Conservation (phyloP, 2,329 filamentous ascomycete species). For the Raffaelea deltoideospora region DNA sequence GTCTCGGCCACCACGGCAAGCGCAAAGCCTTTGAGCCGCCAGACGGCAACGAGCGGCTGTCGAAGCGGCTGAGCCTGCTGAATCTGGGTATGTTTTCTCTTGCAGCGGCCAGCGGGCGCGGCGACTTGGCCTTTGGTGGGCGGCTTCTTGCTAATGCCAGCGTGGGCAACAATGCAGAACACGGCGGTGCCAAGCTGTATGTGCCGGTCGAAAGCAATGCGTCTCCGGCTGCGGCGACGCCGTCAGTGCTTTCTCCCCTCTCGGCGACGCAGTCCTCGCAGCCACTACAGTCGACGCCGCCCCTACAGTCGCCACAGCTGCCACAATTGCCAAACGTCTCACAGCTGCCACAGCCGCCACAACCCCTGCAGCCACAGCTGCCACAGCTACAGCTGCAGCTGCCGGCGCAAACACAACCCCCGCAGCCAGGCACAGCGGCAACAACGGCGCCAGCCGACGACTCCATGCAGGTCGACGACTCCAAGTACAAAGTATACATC, state of each 20-base stretch:
- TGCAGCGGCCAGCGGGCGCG: no score
- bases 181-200: slow-evolving; percentile 48
- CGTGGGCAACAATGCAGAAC: slow-evolving; percentile 36
- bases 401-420: not conserved
- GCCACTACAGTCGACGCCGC: not conserved
- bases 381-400: no score
- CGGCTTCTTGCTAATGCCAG: slow-evolving; percentile 1
- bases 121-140: no score
- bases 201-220: slow-evolving; percentile 43
- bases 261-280: not conserved
- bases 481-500: slow-evolving; percentile 78
- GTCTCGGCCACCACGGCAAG: slow-evolving; percentile 26
- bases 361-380: not conserved
- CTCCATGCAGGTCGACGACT: slow-evolving; percentile 73
- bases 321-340: no score
- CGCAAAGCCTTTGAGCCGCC: slow-evolving; percentile 40
- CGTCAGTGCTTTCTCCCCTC: not conserved
- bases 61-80: slow-evolving; percentile 69
- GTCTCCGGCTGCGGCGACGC: slow-evolving; percentile 3
- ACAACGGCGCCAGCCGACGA: slow-evolving; percentile 25
- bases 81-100: slow-evolving; percentile 49
- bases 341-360: not conserved
- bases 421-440: not conserved
- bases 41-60: slow-evolving; percentile 54
- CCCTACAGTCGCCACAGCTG: slow-evolving; percentile 7